These are phyloP conservation scores for Hymenoscyphus infarciens DNA, from an alignment of 2,329 filamentous ascomycete genomes.

Conservation along the genomic window DNA sequence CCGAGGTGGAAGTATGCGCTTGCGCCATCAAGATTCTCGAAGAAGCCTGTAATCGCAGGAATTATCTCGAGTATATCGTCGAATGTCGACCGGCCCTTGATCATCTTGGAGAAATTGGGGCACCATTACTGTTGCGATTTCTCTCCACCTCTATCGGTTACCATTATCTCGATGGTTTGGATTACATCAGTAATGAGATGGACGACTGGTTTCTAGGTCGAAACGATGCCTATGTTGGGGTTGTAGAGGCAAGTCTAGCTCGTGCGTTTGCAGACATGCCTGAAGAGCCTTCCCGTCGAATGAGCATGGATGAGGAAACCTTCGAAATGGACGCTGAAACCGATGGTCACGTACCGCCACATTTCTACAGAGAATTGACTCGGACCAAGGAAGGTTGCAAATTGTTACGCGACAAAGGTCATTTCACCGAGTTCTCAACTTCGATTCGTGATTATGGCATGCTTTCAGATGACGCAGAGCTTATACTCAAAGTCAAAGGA, in stretches of 20 bases:
- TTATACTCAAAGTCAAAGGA: conserved; percentile 90
- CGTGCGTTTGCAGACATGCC: conserved; percentile 63
- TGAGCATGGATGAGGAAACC: conserved; percentile 40
- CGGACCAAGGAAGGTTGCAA: conserved; percentile 90
- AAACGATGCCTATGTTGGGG: conserved; percentile 90
- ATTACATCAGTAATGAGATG: conserved; percentile 99
- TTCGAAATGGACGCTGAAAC: conserved; percentile 44
- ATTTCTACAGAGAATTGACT: conserved; percentile 95
- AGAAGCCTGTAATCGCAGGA: conserved; percentile 91
- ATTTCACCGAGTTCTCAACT: conserved; percentile 88
- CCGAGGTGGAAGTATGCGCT: conserved; percentile 93
- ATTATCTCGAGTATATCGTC: conserved; percentile 91
- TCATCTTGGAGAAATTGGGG: conserved; percentile 93
- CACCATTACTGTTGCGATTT: conserved; percentile 86
- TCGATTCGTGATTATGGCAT: conserved; percentile 86
- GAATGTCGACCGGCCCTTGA: conserved; percentile 93
- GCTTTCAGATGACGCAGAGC: conserved; percentile 79
- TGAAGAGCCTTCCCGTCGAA: conserved; percentile 38
- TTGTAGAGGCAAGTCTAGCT: conserved; percentile 94
- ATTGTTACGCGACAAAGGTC: conserved; percentile 84
- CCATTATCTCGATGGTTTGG: conserved; percentile 91
- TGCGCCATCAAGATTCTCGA: conserved; percentile 96
- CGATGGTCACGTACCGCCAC: conserved; percentile 68
- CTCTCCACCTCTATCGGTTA: conserved; percentile 95
- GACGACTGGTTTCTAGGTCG: conserved; percentile 98